Base-by-base conservation (phyloP, 1,139 yeast species). In the Suzukiozyma palmioleophila region DNA sequence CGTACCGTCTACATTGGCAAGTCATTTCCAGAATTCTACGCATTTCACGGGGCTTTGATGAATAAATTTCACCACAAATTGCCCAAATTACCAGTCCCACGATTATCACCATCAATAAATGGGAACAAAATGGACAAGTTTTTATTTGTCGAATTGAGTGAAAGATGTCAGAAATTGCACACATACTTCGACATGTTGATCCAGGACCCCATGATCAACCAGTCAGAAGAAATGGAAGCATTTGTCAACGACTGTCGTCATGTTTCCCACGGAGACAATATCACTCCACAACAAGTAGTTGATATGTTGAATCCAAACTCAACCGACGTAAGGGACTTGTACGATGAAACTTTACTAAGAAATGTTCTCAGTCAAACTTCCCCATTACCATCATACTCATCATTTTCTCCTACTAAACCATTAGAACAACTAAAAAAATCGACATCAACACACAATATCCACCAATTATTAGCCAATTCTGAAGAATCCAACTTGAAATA, bases 1-100 rank as follows among this genome's bases (percentile, higher is more conserved):
- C 48, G 54, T 26, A 54, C 49, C 26, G 47, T 57, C 31, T 57
- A 59, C 36, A 46, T 61, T 26, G 60, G 64, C 29, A 58, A 66
- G 30, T 56, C 56, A 43, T 66, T 65, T 46, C 66, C 64, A 46
- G 67, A 66, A 39, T 62, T 66, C 38, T 64, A 64, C 49, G 55
- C 62, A 33, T 50, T 66, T 14, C 70, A 66, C 46, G 48, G 54
- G 16, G 39, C 51, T 29, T 47, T 64, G 33, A 49, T 56, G 32
- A 50, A 41, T 11, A 24, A 35, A 4, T 32, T 35, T 28, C 36
- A 38, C 8, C 42, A 47, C 9, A 40, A 42, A 7, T 48, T 69
- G 15, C 74, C 74, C 4, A 58, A 55, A 38, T 54, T 69, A 28
- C 75, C 75, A 0, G 67, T 63, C 33, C 75, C 74, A 9, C 54